Percentiles rank a stretch among this genome's conserved stretches.
These are phyloP conservation scores for Dionaea muscipula DNA, from an alignment of 179 eudicot species.

Conservation along the genomic window DNA sequence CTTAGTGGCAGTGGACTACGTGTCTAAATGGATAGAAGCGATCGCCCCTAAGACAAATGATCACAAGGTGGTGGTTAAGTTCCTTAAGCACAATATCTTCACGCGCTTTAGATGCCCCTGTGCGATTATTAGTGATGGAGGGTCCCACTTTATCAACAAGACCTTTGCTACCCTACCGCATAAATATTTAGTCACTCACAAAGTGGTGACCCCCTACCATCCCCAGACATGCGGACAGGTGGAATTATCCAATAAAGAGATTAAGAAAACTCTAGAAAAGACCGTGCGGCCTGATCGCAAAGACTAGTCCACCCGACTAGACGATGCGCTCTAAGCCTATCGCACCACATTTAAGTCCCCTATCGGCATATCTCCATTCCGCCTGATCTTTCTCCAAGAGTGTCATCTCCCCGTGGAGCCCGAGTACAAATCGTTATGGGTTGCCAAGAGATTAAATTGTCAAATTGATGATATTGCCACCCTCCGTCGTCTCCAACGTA, in stretches of 20 bases:
- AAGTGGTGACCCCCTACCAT: neutral
- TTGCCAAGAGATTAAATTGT: neutral
- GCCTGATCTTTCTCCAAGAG: neutral
- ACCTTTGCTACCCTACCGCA: neutral
- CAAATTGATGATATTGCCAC: neutral
- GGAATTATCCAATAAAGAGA: neutral
- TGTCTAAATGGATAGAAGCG: neutral
- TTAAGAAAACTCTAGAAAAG: neutral
- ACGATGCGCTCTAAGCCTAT: neutral
- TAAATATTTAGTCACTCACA: neutral
- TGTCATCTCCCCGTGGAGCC: neutral
- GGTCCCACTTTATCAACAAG: neutral
- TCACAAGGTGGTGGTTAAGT: neutral
- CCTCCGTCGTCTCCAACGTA: neutral
- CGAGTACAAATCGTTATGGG: neutral
- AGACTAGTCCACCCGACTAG: neutral
- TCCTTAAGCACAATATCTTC: neutral
- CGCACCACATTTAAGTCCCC: neutral
- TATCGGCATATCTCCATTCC: neutral
- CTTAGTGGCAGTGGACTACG: neutral
- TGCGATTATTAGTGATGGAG: neutral
- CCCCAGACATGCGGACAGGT: neutral
- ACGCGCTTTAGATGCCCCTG: neutral
- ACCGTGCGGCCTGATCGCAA: neutral
- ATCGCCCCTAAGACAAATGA: neutral